Percentiles rank a stretch among this genome's conserved stretches.
phyloP scores from a whole-genome alignment of 1,139 yeast species.

The Zygoascus hellenicus region DNA sequence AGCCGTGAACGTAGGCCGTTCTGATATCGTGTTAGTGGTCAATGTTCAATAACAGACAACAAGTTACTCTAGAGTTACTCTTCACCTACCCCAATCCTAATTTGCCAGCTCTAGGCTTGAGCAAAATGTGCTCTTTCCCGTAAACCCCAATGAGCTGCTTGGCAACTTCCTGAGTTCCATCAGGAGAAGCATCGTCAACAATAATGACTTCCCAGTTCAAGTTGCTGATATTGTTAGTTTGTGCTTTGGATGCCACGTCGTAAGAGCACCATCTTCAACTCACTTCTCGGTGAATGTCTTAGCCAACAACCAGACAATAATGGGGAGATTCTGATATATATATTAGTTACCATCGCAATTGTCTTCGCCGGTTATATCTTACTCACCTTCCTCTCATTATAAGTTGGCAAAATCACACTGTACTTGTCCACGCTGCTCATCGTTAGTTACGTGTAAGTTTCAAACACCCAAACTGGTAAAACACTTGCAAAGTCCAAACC shows the following conservation, averaged over 20 bases:
- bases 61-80: neutral
- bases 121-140: constrained; percentile 58
- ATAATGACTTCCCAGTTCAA: constrained; percentile 74
- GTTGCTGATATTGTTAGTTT: constrained; percentile 10
- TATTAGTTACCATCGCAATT: neutral
- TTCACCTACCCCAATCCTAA: constrained; percentile 54
- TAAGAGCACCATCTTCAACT: constrained; percentile 10
- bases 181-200: constrained; percentile 79
- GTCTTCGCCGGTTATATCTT: neutral
- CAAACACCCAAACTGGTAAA: too few relatives aligned
- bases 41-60: too few relatives aligned
- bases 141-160: constrained; percentile 56
- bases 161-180: constrained; percentile 75
- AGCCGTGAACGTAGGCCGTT: constrained; percentile 77
- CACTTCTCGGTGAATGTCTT: constrained; percentile 56
- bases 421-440: constrained; percentile 42
- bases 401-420: constrained; percentile 73
- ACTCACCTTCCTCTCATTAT: constrained; percentile 57
- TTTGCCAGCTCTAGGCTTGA: constrained; percentile 73
- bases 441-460: neutral
- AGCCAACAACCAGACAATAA: constrained; percentile 63
- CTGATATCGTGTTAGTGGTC: constrained; percentile 13
- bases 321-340: constrained; percentile 53
- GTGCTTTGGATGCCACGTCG: neutral
- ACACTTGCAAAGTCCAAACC: constrained; percentile 6